Conservation (phyloP, 805 yeast genomes). For the Candida chauliodis region DNA sequence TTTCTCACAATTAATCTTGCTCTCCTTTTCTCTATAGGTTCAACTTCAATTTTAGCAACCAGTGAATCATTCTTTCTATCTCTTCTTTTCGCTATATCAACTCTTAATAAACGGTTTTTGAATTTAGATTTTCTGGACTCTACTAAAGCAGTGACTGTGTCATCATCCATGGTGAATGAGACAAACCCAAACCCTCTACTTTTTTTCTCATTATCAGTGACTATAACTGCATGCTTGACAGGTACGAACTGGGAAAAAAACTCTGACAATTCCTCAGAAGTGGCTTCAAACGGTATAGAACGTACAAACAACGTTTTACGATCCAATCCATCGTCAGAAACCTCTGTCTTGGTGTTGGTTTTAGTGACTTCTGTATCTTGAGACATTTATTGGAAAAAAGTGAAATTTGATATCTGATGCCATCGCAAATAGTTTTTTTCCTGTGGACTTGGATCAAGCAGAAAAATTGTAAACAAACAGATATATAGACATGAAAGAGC, state of each 20-base stretch:
- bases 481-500: constrained; percentile 3
- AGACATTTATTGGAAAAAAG: too few relatives aligned
- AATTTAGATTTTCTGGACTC: constrained; percentile 65
- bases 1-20: constrained; percentile 88
- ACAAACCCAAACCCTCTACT: constrained; percentile 97
- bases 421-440: neutral
- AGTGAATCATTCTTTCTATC: constrained; percentile 52
- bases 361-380: neutral
- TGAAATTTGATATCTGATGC: too few relatives aligned
- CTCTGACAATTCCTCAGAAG: constrained; percentile 76
- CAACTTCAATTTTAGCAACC: constrained; percentile 13
- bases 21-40: constrained; percentile 66
- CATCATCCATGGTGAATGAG: constrained; percentile 80
- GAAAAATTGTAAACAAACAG: neutral
- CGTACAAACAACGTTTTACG: constrained; percentile 79
- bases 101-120: constrained; percentile 61
- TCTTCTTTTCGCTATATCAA: constrained; percentile 91
- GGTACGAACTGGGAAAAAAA: constrained; percentile 92
- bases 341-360: neutral
- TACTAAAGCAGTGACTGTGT: constrained; percentile 70
- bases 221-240: constrained; percentile 91
- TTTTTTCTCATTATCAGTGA: constrained; percentile 67
- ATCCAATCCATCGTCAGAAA: constrained; percentile 38
- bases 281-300: constrained; percentile 74
- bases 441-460: neutral